These are phyloP conservation scores for Neocucurbitaria cava DNA, from an alignment of 2,329 filamentous ascomycete species.

Conservation along the genomic window DNA sequence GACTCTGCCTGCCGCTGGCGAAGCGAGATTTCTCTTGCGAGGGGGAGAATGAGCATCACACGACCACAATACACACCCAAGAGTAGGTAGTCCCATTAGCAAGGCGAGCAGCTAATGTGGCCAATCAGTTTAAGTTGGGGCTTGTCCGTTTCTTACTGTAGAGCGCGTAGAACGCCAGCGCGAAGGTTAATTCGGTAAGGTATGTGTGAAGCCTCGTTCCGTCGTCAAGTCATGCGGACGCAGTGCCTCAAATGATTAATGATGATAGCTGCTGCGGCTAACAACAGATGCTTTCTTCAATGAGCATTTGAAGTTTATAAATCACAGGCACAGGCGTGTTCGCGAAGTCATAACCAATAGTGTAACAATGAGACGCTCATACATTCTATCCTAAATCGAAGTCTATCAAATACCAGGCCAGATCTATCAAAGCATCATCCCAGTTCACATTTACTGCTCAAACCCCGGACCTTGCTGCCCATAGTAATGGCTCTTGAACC, in stretches of 20 bases:
- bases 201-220: not conserved
- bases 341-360: not conserved
- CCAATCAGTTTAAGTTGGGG: not conserved
- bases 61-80: not conserved
- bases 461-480: not conserved
- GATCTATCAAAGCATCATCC: not conserved
- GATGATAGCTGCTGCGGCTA: no score
- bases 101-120: not conserved
- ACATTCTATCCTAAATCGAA: not conserved
- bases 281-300: no score
- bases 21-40: not conserved
- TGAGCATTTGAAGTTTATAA: no score
- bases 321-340: not conserved
- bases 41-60: slow-evolving; percentile 1
- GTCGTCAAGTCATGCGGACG: not conserved
- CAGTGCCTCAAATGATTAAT: not conserved
- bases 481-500: slow-evolving; percentile 23
- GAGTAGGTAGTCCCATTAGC: not conserved
- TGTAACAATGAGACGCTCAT: not conserved
- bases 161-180: not conserved
- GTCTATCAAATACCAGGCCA: not conserved
- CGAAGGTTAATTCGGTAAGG: not conserved
- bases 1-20: not conserved
- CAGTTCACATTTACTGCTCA: not conserved
- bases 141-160: not conserved